Base-by-base conservation (phyloP, 306 rosid genomes). In the Dryas alaskensis region DNA sequence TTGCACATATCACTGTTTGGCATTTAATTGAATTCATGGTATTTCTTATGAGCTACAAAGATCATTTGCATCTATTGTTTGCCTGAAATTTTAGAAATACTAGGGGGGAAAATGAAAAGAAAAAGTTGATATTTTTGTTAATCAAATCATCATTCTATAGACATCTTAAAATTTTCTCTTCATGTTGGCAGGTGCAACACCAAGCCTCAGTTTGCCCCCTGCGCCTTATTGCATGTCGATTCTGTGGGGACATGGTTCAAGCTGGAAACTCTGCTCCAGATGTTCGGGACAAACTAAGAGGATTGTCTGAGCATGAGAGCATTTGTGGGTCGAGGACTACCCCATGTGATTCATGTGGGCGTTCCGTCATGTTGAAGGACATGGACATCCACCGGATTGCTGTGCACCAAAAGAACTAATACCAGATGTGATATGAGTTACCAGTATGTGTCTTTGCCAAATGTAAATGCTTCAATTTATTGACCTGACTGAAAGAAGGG, bases 161-260 rank as follows among this genome's bases (percentile, higher is more conserved):
- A 78, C 52, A 40, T 57, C 39, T 52, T 53, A 50, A 13, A 10
- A 42, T 48, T 27, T 9, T 82, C 70, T 83, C 45, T 49, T 67
- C 55, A 40, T 59, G 59, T 37, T 72, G 53, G 77, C 84, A 94
- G 99, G 92, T 92, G 70, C 87, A 86, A 75, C 99, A 94, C 85
- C 97, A 92, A 80, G 77, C 89, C 37, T 80, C 87, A 10, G 81
- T 53, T 78, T 94, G 99, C 45, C 96, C 95, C 10, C 69, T 94
- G 77, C 91, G 99, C 16, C 86, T 94, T 22, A 84, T 89, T 55
- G 14, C 89, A 3, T 94, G 99, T 79, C 86, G 87, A 70, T 94
- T 94, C 64, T 94, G 99, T 43, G 99, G 99, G 59, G 99, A 94
- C 77, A 92, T 92, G 99, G 99, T 94, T 83, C 96, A 81, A 79